Percentiles rank a stretch among this genome's conserved stretches.
Conservation (phyloP, 176 grass and related monocot genomes). For the Oryza brachyantha region DNA sequence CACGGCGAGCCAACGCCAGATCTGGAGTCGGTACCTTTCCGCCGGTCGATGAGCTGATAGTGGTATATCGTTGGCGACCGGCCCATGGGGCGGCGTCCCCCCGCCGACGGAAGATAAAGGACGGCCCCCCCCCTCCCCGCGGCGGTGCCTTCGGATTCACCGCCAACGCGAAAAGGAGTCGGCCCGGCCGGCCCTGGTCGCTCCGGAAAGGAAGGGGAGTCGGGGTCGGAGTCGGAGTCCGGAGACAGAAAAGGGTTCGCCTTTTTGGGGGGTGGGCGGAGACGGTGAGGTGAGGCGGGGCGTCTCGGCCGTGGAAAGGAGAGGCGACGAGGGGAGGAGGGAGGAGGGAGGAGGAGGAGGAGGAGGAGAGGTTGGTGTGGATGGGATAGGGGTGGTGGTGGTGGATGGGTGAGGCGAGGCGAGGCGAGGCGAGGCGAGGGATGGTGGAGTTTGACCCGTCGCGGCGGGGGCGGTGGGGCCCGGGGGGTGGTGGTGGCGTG, state of each 20-base stretch:
- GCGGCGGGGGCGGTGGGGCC: constrained; percentile 25
- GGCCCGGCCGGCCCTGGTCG: background rate
- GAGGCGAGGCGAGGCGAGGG: too few relatives aligned
- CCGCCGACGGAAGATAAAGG: background rate
- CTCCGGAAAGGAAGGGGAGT: background rate
- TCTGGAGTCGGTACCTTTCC: constrained; percentile 36
- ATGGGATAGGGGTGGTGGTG: background rate
- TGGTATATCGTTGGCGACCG: constrained; percentile 34
- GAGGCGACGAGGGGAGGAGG: background rate
- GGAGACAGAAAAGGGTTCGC: background rate
- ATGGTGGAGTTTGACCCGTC: constrained; percentile 53
- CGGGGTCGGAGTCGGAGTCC: background rate
- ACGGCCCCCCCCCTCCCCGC: constrained; percentile 2
- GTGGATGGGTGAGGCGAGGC: constrained; percentile 43
- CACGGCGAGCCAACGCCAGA: background rate
- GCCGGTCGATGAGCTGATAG: constrained; percentile 52
- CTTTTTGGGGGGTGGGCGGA: background rate
- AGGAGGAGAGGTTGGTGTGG: background rate
- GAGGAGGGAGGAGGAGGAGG: background rate
- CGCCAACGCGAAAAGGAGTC: background rate
- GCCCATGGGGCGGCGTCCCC: constrained; percentile 42
- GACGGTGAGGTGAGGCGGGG: background rate
- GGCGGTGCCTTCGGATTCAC: background rate
- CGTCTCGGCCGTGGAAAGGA: background rate
- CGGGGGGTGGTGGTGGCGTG: constrained; percentile 11